These are phyloP conservation scores for Penicillium fimorum DNA, from an alignment of 495 filamentous ascomycete genomes.

Conservation along the genomic window DNA sequence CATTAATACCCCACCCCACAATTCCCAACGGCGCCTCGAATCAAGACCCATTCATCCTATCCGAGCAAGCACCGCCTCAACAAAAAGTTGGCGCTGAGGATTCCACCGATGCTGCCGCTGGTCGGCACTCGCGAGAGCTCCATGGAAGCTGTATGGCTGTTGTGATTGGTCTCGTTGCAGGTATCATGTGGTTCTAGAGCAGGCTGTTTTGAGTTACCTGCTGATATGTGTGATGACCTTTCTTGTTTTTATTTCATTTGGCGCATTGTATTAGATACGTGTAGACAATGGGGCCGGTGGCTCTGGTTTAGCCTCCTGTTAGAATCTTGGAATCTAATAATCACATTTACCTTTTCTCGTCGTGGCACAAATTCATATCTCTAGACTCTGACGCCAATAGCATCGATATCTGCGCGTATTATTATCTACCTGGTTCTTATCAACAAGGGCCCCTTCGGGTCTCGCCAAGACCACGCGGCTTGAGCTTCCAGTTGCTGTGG, in stretches of 20 bases:
- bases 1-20: conserved; percentile 1
- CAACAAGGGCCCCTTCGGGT: too few relatives aligned
- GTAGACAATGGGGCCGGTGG: conserved; percentile 21
- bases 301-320: conserved; percentile 29
- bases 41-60: conserved; percentile 4
- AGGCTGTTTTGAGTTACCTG: conserved; percentile 5
- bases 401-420: background rate
- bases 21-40: background rate
- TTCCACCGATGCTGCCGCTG: conserved; percentile 27
- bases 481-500: too few relatives aligned
- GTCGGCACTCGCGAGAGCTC: conserved; percentile 30
- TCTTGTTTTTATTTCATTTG: conserved; percentile 14
- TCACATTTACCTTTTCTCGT: conserved; percentile 5
- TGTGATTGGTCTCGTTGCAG: conserved; percentile 40
- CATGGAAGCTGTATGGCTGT: conserved; percentile 46
- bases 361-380: background rate
- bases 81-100: conserved; percentile 19
- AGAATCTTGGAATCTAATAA: conserved; percentile 24
- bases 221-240: conserved; percentile 28
- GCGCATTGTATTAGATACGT: conserved; percentile 13
- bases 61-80: conserved; percentile 4
- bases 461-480: too few relatives aligned
- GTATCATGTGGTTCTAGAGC: conserved; percentile 44
- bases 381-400: background rate
- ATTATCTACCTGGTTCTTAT: too few relatives aligned